A percentile compares a stretch with the other conserved stretches of the same genome.
Conservation (phyloP, 1,284 basidiomycete species). For the Hemileccinum hortonii region DNA sequence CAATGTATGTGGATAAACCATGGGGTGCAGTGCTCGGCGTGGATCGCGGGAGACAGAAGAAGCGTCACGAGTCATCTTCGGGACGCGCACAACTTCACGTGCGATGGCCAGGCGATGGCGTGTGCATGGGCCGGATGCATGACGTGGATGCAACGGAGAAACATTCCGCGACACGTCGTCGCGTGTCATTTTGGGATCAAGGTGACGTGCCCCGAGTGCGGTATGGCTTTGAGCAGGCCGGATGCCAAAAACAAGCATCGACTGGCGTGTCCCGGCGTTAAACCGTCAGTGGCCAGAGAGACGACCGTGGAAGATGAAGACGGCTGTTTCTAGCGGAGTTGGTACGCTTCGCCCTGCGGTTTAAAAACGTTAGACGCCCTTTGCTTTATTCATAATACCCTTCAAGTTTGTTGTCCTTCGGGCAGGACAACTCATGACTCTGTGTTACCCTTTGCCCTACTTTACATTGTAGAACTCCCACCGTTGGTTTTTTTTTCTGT, state of each 20-base stretch:
- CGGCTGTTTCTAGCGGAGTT: conserved; percentile 15
- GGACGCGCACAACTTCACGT: conserved; percentile 22
- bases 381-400: background rate
- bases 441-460: background rate
- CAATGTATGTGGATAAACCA: conserved; percentile 20
- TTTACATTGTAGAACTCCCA: too few relatives aligned
- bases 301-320: conserved; percentile 4
- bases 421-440: background rate
- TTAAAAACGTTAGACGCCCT: conserved; percentile 2
- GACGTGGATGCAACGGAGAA: conserved; percentile 24
- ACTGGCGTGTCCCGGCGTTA: conserved; percentile 12
- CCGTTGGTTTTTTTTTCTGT: too few relatives aligned
- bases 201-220: conserved; percentile 17
- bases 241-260: conserved; percentile 30
- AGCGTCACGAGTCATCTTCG: conserved; percentile 24
- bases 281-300: background rate
- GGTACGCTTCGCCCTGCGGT: background rate
- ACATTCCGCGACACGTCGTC: conserved; percentile 29
- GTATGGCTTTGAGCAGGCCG: conserved; percentile 20
- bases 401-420: background rate
- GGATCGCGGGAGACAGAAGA: conserved; percentile 20
- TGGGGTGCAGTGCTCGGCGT: conserved; percentile 15
- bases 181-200: conserved; percentile 28
- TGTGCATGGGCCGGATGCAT: conserved; percentile 24
- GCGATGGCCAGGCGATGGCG: conserved; percentile 12